Percentiles rank a stretch among this genome's conserved stretches.
These are phyloP conservation scores for Cerrena zonata DNA, from an alignment of 1,284 basidiomycete genomes.

Conservation along the genomic window DNA sequence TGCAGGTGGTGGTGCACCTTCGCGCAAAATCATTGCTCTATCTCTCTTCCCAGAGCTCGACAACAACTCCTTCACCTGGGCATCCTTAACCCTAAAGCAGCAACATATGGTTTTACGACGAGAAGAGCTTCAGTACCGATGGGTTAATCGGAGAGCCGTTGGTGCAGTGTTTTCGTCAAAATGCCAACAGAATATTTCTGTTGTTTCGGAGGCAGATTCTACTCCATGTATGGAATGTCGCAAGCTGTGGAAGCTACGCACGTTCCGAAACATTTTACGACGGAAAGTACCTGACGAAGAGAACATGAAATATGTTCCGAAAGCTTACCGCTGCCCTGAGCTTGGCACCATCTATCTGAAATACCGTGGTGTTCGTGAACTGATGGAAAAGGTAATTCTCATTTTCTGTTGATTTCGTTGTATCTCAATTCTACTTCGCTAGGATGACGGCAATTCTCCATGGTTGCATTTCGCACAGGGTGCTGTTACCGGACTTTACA, in stretches of 20 bases:
- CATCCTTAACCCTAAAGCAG: background rate
- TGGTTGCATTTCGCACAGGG: background rate
- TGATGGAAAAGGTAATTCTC: background rate
- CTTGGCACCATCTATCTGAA: background rate
- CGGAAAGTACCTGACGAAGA: background rate
- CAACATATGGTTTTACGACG: background rate
- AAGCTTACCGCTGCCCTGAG: background rate
- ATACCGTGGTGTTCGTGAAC: background rate
- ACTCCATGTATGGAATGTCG: background rate
- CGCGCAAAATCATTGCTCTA: background rate
- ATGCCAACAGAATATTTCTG: background rate
- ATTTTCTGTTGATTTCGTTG: background rate
- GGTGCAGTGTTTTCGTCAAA: background rate
- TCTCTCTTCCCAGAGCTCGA: too few species aligned
- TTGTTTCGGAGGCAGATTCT: background rate
- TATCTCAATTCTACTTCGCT: background rate
- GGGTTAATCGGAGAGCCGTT: background rate
- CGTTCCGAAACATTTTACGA: background rate
- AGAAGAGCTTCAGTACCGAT: background rate
- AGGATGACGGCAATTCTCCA: background rate
- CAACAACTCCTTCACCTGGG: background rate
- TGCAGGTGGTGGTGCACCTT: background rate
- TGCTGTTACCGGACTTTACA: background rate
- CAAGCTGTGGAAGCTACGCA: background rate
- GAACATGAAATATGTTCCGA: background rate